Evolutionary conservation across 805 yeast species (phyloP).

Genomic region (Candida nitratophila): DNA sequence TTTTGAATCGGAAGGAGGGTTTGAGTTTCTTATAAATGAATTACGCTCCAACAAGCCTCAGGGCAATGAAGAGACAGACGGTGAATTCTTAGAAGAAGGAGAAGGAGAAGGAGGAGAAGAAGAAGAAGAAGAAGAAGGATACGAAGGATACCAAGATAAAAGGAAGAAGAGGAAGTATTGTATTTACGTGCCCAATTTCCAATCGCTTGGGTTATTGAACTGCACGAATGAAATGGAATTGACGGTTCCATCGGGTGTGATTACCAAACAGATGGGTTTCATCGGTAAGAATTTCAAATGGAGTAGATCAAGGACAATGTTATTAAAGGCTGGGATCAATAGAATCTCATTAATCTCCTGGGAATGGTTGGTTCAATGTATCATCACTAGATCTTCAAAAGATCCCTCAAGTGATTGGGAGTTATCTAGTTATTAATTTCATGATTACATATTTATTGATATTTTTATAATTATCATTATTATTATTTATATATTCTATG

Average conservation of each 20-base stretch:
- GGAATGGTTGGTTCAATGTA: constrained; percentile 66
- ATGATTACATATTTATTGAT: neutral
- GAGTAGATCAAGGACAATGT: neutral
- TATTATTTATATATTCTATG: no score
- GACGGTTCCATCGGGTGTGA: no score
- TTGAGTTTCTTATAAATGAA: neutral
- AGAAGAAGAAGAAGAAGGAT: no score
- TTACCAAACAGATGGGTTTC: neutral
- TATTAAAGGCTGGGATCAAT: neutral
- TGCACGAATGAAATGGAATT: neutral
- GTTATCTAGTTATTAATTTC: neutral
- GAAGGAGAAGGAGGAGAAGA: no score
- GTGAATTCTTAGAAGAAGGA: no score
- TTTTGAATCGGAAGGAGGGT: neutral
- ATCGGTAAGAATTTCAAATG: neutral
- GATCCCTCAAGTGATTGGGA: neutral
- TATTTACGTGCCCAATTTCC: neutral
- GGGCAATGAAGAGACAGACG: no score
- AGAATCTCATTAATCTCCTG: constrained; percentile 30
- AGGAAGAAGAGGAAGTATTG: neutral
- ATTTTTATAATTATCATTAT: neutral
- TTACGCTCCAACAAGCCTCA: no score
- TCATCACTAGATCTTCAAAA: constrained; percentile 29
- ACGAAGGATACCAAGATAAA: no score
- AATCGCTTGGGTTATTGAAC: neutral